Evolutionary conservation across 164 flowering plant genomes (phyloP).

Genomic region (Chloranthus sessilifolius): DNA sequence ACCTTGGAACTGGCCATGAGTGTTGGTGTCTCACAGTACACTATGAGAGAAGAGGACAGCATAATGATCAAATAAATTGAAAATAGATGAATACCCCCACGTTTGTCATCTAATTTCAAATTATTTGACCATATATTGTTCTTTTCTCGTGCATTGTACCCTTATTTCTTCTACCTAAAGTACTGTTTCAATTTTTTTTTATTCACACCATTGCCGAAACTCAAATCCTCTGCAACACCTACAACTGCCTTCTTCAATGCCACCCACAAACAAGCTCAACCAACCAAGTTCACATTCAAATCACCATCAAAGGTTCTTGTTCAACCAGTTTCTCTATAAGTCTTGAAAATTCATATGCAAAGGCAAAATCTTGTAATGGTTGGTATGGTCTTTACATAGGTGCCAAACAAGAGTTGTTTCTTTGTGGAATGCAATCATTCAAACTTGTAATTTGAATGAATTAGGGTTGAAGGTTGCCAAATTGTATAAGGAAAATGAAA

Average conservation of each 20-base stretch:
- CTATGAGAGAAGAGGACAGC: no score
- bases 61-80: no score
- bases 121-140: no score
- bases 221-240: slow-evolving; percentile 6
- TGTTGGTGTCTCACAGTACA: no score
- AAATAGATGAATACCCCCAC: no score
- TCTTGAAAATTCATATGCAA: slow-evolving; percentile 30
- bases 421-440: slow-evolving; percentile 24
- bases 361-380: slow-evolving; percentile 12
- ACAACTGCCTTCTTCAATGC: slow-evolving; percentile 15
- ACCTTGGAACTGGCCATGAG: no score
- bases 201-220: no score
- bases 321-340: slow-evolving; percentile 16
- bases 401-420: slow-evolving; percentile 15
- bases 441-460: slow-evolving; percentile 14
- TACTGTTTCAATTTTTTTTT: no score
- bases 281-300: slow-evolving; percentile 21
- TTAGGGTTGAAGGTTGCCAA: slow-evolving; percentile 17
- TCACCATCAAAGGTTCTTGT: slow-evolving; percentile 14
- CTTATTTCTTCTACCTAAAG: no score
- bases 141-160: no score
- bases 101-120: no score
- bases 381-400: slow-evolving; percentile 14
- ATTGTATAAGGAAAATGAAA: slow-evolving; percentile 21
- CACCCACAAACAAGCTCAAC: slow-evolving; percentile 8